Conservation (phyloP, 768 basidiomycete genomes). For the Leucogyrophana mollusca region DNA sequence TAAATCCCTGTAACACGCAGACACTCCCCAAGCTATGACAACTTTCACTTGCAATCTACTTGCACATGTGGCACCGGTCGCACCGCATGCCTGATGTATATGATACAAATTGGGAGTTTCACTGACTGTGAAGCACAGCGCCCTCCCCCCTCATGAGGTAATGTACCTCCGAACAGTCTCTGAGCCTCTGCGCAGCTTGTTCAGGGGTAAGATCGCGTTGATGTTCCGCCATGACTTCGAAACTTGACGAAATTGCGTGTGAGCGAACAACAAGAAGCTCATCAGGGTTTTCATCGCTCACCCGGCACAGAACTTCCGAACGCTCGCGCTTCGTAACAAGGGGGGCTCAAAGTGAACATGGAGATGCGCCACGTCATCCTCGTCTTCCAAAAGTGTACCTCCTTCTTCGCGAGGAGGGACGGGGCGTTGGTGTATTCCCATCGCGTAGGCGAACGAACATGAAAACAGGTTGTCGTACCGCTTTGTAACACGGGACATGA, state of each 20-base stretch:
- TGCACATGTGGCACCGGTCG: no score
- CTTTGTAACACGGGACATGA: conserved; percentile 62
- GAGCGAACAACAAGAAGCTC: not conserved
- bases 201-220: conserved; percentile 91
- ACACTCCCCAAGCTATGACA: no score
- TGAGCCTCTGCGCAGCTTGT: conserved; percentile 71
- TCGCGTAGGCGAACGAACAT: conserved; percentile 90
- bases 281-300: no score
- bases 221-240: conserved; percentile 87
- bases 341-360: conserved; percentile 90
- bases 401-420: conserved; percentile 39
- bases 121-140: no score
- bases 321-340: conserved; percentile 73
- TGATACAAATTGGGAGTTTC: no score
- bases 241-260: conserved; percentile 41
- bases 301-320: conserved; percentile 91
- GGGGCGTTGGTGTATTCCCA: conserved; percentile 91
- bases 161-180: conserved; percentile 57
- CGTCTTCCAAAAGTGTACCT: conserved; percentile 30
- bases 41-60: no score
- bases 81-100: no score
- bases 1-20: no score
- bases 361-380: conserved; percentile 66
- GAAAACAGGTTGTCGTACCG: conserved; percentile 80
- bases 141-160: conserved; percentile 39